Evolutionary conservation across 2,329 filamentous ascomycete species (phyloP).

Genomic region (Dothistroma septosporum): DNA sequence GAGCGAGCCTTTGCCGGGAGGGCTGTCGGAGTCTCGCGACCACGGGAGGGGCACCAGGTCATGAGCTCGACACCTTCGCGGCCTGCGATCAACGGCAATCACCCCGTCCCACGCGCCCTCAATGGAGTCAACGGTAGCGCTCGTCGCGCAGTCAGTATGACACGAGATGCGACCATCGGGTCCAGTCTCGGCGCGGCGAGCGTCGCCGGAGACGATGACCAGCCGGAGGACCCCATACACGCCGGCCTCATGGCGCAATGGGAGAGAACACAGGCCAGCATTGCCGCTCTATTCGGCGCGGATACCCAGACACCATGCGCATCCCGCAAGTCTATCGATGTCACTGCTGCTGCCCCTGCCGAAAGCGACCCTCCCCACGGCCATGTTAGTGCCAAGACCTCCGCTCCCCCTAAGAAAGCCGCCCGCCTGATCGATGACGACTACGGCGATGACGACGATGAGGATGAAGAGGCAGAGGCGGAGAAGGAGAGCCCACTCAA

Average conservation of each 20-base stretch:
- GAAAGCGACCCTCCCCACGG: conserved; percentile 28
- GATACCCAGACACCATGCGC: conserved; percentile 32
- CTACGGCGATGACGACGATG: conserved; percentile 77
- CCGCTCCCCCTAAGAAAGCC: conserved; percentile 63
- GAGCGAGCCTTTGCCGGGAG: conserved; percentile 18
- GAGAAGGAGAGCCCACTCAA: conserved; percentile 48
- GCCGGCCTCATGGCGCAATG: conserved; percentile 71
- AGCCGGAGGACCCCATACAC: conserved; percentile 46
- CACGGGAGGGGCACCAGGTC: conserved; percentile 17
- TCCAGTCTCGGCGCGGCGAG: conserved; percentile 33
- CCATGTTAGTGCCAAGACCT: conserved; percentile 40
- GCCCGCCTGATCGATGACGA: conserved; percentile 78
- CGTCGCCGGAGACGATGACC: conserved; percentile 36
- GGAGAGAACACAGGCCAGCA: conserved; percentile 69
- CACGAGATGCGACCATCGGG: conserved; percentile 38
- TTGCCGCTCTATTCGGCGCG: conserved; percentile 68
- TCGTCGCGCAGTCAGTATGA: conserved; percentile 44
- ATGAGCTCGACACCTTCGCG: conserved; percentile 40
- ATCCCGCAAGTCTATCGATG: conserved; percentile 14
- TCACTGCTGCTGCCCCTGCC: conserved; percentile 10
- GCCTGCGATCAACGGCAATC: conserved; percentile 32
- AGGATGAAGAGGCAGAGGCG: conserved; percentile 44
- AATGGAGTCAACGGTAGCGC: conserved; percentile 39
- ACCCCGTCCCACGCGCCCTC: conserved; percentile 25
- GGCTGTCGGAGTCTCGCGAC: conserved; percentile 8